Evolutionary conservation across 2,329 filamentous ascomycete species (phyloP), one percentile per base, ranked within the genome.

Genomic region (Pseudocercospora crystallina): DNA sequence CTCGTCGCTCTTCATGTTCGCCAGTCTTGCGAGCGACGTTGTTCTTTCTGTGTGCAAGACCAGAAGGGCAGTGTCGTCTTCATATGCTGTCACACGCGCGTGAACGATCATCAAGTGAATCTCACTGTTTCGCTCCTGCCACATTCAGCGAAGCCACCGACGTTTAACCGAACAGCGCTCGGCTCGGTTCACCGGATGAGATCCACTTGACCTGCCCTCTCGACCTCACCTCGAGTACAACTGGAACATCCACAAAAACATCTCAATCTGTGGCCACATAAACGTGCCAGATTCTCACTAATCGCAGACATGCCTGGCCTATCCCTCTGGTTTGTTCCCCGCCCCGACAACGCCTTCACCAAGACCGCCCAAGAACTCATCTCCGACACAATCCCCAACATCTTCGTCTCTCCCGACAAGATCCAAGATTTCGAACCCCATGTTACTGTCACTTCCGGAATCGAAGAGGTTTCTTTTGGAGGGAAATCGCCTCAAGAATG

Each of bases 361-460:
- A 57, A 58, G 34, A 55, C 58, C 43, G 39, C 53, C 13, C 56
- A 61, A 57, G 60, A 62, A 53, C 54, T 62, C 37, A 62, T 62
- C 51, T 58, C 56, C 26, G 52, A 58, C 17, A 59, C 60, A 8
- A 34, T 62, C 7, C 60, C 60, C 29, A 45, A 53, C 26, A 43
- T 56, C 41, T 57, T 62, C 49, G 40, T 57, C 34, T 42, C 54
- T 13, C 8, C 42, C 29, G 40, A 51, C 14, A 36, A 54, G 43
- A 47, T 53, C 26, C 46, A 54, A 12, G 20, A 40, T 17, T 61
- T 59, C 39, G 44, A 43, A 10, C 60, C 60, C 4, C 60, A 62
- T 39, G 51, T 62, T 32, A 60, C 58, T 10, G 20, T 62, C 37
- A 59, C 58, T 8, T 51, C 56, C 2, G 58, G 49, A 11, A 49